These are phyloP conservation scores for Petasospora rhodanensis DNA, from an alignment of 1,139 yeast genomes.

Conservation along the genomic window DNA sequence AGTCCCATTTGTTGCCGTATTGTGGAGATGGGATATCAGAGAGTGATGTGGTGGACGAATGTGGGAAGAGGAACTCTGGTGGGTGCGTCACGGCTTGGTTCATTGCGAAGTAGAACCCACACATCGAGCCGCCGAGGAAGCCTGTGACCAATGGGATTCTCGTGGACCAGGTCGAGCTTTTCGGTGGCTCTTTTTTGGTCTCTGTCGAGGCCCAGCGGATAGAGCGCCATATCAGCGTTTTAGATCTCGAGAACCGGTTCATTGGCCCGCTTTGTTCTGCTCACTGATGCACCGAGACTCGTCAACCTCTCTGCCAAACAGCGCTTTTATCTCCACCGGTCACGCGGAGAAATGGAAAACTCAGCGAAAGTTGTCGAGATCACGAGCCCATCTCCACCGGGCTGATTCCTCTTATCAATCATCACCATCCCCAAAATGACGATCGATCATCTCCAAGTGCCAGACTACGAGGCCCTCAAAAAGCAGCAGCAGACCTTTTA, in stretches of 20 bases:
- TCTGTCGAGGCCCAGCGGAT: constrained; percentile 5
- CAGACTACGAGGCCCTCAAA: constrained; percentile 12
- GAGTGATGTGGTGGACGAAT: constrained; percentile 31
- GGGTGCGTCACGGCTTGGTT: constrained; percentile 16
- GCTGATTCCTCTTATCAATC: no score
- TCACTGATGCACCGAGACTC: no score
- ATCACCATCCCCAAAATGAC: not conserved
- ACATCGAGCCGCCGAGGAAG: constrained; percentile 15
- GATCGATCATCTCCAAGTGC: not conserved
- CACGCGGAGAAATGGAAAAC: no score
- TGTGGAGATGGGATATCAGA: constrained; percentile 27
- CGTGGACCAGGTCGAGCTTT: constrained; percentile 3
- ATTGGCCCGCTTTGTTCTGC: no score
- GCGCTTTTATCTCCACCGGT: no score
- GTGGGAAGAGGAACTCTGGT: constrained; percentile 28
- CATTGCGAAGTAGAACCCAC: constrained; percentile 18
- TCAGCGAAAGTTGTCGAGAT: no score
- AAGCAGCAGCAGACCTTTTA: constrained; percentile 15
- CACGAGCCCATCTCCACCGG: no score
- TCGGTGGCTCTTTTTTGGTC: not conserved
- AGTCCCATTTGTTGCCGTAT: constrained; percentile 27
- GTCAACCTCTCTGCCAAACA: no score
- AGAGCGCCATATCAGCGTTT: no score
- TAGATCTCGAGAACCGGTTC: no score
- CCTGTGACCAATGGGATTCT: constrained; percentile 16